Conservation (phyloP, 148 eudicot species). For the Pharnaceum exiguum region DNA sequence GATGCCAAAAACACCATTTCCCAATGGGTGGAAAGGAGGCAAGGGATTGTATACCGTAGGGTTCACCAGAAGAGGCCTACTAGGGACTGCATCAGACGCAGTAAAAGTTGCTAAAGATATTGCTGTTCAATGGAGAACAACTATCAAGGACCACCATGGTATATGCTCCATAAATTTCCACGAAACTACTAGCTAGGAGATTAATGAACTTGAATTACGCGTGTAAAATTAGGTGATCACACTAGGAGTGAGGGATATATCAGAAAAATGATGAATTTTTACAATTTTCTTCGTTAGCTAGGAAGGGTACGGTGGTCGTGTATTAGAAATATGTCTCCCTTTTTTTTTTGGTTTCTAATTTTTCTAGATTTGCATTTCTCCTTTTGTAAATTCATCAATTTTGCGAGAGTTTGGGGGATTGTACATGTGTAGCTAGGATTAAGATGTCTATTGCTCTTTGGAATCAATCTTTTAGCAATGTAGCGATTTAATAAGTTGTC, state of each 20-base stretch:
- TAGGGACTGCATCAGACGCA: conserved; percentile 75
- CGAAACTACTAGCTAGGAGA: not conserved
- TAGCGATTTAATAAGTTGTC: not conserved
- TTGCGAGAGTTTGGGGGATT: conserved; percentile 25
- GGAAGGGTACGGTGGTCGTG: too few relatives aligned
- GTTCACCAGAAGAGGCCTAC: conserved; percentile 82
- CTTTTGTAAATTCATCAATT: conserved; percentile 43
- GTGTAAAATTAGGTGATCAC: too few relatives aligned
- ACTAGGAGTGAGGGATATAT: too few relatives aligned
- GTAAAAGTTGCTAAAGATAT: conserved; percentile 62
- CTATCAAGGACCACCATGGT: not conserved
- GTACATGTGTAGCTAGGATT: conserved; percentile 13
- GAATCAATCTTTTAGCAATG: not conserved
- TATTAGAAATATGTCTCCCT: not conserved
- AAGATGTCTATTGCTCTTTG: not conserved
- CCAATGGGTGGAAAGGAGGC: conserved; percentile 84
- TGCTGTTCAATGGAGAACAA: conserved; percentile 44
- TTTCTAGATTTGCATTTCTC: conserved; percentile 2
- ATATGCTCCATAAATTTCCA: too few relatives aligned
- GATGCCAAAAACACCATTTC: conserved; percentile 79
- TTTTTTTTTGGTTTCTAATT: not conserved
- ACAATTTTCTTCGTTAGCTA: too few relatives aligned
- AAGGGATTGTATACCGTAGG: conserved; percentile 87
- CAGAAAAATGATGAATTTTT: too few relatives aligned
- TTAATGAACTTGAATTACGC: not conserved